Evolutionary conservation across 2,329 filamentous ascomycete species (phyloP).

Genomic region (Ophiostoma montium): DNA sequence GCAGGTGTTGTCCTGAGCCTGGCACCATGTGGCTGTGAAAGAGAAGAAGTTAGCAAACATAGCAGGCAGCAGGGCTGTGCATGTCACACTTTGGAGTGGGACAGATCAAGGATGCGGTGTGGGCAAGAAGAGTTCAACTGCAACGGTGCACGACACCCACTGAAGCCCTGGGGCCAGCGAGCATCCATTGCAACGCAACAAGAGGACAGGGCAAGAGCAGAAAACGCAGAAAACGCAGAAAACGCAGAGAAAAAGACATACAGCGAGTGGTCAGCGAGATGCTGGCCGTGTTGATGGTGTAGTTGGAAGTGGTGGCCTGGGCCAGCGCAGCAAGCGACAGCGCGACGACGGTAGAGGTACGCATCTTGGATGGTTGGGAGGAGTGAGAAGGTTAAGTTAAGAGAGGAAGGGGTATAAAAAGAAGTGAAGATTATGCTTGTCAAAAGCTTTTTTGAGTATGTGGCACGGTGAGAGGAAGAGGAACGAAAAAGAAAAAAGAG

Average conservation of each 20-base stretch:
- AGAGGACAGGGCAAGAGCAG: conserved; percentile 3
- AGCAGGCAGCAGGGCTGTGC: not conserved
- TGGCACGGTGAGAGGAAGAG: not conserved
- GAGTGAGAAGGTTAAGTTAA: not conserved
- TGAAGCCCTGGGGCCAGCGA: too few species aligned
- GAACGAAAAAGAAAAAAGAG: not conserved
- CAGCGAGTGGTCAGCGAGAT: conserved; percentile 24
- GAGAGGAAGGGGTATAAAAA: not conserved
- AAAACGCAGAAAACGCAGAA: not conserved
- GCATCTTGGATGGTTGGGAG: conserved; percentile 23
- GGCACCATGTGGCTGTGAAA: conserved; percentile 34
- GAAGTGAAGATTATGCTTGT: conserved; percentile 1
- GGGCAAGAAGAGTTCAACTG: too few species aligned
- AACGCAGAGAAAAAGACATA: conserved; percentile 18
- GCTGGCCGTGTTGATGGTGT: conserved; percentile 27
- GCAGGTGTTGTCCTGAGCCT: conserved; percentile 36
- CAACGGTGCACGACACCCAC: too few species aligned
- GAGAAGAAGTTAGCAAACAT: not conserved
- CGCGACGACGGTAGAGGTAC: conserved; percentile 26
- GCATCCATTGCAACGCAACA: conserved; percentile 12
- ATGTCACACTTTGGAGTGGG: too few species aligned
- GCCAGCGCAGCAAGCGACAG: conserved; percentile 27
- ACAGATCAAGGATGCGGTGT: too few species aligned
- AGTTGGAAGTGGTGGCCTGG: conserved; percentile 28
- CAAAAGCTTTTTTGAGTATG: not conserved